These are phyloP conservation scores for Aphanomyces stellatus DNA, from an alignment of 352 stramenopile genomes.

Conservation along the genomic window DNA sequence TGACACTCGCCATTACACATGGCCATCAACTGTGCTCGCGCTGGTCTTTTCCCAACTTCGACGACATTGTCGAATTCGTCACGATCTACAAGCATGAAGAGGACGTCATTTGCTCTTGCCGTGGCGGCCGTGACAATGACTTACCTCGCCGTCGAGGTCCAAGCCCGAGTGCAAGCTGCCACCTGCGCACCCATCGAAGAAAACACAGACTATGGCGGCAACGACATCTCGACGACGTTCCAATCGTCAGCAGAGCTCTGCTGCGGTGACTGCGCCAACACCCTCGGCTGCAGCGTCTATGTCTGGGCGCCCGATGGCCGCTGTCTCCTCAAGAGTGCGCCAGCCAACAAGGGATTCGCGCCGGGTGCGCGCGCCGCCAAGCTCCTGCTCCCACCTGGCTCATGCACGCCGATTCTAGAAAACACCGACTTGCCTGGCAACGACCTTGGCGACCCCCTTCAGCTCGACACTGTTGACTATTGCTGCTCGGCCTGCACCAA, in stretches of 20 bases:
- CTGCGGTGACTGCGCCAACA: slow-evolving; percentile 25
- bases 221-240: slow-evolving; percentile 25
- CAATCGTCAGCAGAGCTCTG: slow-evolving; percentile 20
- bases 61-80: too few species aligned
- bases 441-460: slow-evolving; percentile 3
- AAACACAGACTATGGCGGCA: slow-evolving; percentile 27
- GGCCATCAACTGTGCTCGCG: background rate
- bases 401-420: background rate
- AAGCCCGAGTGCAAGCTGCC: background rate
- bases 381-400: background rate
- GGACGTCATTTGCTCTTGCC: background rate
- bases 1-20: background rate
- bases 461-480: background rate
- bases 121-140: background rate
- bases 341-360: background rate
- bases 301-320: background rate
- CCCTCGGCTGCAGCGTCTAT: background rate
- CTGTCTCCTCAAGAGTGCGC: slow-evolving; percentile 10
- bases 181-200: background rate
- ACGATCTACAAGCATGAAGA: too few species aligned
- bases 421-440: slow-evolving; percentile 15
- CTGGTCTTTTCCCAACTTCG: background rate
- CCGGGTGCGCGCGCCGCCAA: background rate
- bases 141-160: background rate
- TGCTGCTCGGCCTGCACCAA: slow-evolving; percentile 26